These are phyloP conservation scores for Phytophthora sp. DNA, from an alignment of 352 stramenopile genomes.

Conservation along the genomic window DNA sequence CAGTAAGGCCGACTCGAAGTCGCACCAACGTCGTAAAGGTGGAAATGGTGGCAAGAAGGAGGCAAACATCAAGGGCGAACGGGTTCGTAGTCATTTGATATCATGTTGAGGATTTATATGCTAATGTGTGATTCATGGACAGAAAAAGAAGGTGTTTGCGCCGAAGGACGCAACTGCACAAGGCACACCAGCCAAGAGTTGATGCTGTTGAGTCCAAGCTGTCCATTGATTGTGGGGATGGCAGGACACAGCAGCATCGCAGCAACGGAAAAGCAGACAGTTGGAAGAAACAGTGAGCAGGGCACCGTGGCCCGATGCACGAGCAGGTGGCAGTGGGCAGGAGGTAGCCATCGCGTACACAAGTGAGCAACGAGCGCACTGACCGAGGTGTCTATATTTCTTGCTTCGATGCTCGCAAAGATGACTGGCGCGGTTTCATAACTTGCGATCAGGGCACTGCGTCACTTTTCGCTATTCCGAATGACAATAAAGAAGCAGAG, in stretches of 20 bases:
- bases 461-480: slow-evolving; percentile 14
- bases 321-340: slow-evolving; percentile 10
- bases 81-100: slow-evolving; percentile 28
- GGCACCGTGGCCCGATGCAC: slow-evolving; percentile 8
- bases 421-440: slow-evolving; percentile 25
- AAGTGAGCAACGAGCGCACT: slow-evolving; percentile 17
- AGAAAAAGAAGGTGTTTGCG: slow-evolving; percentile 76
- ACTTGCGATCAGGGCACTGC: slow-evolving; percentile 8
- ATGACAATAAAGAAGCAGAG: slow-evolving; percentile 31
- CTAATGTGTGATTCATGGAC: slow-evolving; percentile 6
- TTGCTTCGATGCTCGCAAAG: slow-evolving; percentile 18
- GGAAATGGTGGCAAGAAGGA: slow-evolving; percentile 44
- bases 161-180: slow-evolving; percentile 58
- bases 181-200: slow-evolving; percentile 43
- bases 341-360: slow-evolving; percentile 1
- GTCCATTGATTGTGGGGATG: slow-evolving; percentile 13
- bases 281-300: slow-evolving; percentile 20
- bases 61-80: slow-evolving; percentile 32
- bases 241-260: slow-evolving; percentile 20
- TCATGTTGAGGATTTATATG: not conserved
- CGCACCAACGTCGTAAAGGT: slow-evolving; percentile 38
- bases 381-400: slow-evolving; percentile 10
- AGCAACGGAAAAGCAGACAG: slow-evolving; percentile 25
- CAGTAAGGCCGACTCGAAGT: slow-evolving; percentile 37
- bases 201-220: slow-evolving; percentile 26